Conservation (phyloP, 331 rosid species). For the Rhamnella rubrinervis region DNA sequence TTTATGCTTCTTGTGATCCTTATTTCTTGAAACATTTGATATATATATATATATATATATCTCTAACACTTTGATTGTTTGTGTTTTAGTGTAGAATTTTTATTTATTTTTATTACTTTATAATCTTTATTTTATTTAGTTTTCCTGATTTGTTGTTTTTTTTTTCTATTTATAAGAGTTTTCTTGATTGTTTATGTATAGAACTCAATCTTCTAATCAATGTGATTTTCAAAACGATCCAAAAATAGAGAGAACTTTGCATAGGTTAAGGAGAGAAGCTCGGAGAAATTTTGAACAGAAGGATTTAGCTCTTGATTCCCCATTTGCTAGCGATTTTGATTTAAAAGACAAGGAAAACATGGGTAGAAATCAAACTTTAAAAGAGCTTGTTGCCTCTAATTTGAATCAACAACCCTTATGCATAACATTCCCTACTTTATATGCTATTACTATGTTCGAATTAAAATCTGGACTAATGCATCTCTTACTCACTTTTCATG, state of each 20-base stretch:
- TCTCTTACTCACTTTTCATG: neutral
- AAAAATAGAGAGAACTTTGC: neutral
- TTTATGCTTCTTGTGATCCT: constrained; percentile 3
- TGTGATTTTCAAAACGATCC: neutral
- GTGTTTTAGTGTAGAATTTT: neutral
- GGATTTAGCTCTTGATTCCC: neutral
- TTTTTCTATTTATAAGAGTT: neutral
- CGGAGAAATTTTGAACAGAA: neutral
- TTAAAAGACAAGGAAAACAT: neutral
- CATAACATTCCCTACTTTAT: neutral
- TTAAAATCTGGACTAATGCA: neutral
- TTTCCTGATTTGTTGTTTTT: neutral
- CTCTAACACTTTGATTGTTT: neutral
- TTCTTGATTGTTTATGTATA: neutral
- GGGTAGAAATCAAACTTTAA: constrained; percentile 2
- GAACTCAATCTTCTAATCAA: neutral
- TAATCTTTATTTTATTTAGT: too few relatives aligned
- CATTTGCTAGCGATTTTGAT: neutral
- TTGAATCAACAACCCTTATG: neutral
- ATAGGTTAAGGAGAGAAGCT: neutral
- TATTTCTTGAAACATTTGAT: too few relatives aligned
- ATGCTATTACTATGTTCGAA: neutral
- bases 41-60: neutral
- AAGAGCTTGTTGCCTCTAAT: neutral
- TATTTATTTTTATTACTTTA: neutral